Percentiles rank a stretch among this genome's conserved stretches.
Evolutionary conservation across 352 stramenopile genomes (phyloP).

Genomic region (Phytophthora niederhauseri): DNA sequence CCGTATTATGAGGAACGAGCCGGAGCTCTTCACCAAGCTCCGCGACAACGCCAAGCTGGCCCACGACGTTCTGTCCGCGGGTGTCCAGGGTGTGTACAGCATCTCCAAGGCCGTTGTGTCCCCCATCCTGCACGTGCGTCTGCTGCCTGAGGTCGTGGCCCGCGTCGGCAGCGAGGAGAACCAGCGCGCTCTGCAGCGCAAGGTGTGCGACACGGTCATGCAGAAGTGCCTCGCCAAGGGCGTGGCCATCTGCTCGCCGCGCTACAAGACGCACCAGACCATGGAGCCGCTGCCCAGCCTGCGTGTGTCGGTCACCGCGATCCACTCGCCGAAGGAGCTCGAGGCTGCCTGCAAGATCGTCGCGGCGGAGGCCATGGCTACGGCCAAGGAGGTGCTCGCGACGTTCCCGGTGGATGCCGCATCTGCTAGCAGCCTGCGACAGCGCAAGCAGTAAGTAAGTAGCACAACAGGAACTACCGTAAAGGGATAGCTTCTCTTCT

Average conservation of each 20-base stretch:
- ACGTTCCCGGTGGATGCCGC: conserved; percentile 31
- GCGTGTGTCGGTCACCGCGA: conserved; percentile 75
- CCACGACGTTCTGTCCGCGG: conserved; percentile 55
- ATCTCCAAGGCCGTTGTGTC: conserved; percentile 69
- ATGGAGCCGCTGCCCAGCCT: conserved; percentile 73
- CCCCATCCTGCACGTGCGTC: conserved; percentile 74
- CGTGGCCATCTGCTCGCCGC: conserved; percentile 74
- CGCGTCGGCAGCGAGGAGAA: conserved; percentile 49
- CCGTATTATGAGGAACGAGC: conserved; percentile 82
- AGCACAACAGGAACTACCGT: not conserved
- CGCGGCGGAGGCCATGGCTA: conserved; percentile 57
- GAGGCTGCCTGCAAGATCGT: conserved; percentile 62
- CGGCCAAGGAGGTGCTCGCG: conserved; percentile 52
- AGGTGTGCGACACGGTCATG: conserved; percentile 75
- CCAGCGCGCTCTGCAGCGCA: conserved; percentile 53
- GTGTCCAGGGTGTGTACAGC: conserved; percentile 44
- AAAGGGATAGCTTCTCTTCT: conserved; percentile 3
- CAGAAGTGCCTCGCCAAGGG: conserved; percentile 62
- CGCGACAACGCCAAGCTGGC: conserved; percentile 66
- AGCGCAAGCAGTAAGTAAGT: conserved; percentile 45
- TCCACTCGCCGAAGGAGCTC: conserved; percentile 66
- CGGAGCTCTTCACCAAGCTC: conserved; percentile 71
- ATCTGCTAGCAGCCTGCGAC: conserved; percentile 39
- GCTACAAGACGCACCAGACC: conserved; percentile 72
- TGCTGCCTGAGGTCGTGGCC: conserved; percentile 50